Conservation (phyloP, 179 eudicot species). For the Patellifolia procumbens region DNA sequence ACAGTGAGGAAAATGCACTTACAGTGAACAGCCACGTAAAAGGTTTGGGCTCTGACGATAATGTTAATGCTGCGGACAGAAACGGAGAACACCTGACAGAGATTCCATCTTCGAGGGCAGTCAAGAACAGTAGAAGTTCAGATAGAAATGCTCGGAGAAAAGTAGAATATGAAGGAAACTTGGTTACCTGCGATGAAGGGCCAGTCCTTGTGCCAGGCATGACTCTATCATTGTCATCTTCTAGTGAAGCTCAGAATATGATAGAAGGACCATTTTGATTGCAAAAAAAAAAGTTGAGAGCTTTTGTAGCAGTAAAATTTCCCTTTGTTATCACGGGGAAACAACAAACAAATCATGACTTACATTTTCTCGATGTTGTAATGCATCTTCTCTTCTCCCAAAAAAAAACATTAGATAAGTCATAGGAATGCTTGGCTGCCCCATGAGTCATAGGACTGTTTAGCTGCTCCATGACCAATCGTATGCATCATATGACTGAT, state of each 20-base stretch:
- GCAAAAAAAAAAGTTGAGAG: neutral
- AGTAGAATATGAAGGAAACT: constrained; percentile 26
- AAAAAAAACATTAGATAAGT: neutral
- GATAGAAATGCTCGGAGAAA: neutral
- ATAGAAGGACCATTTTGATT: neutral
- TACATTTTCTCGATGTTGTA: neutral
- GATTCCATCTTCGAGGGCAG: neutral
- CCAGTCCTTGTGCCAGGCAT: constrained; percentile 60
- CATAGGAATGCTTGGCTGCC: no score
- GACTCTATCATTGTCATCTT: constrained; percentile 23
- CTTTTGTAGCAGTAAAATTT: neutral
- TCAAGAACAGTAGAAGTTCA: constrained; percentile 1
- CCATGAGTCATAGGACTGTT: neutral
- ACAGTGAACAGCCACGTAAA: neutral
- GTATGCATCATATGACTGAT: neutral
- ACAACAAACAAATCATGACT: neutral
- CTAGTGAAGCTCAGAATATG: constrained; percentile 14
- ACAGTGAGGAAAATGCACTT: neutral
- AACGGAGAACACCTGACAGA: neutral
- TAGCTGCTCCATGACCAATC: neutral
- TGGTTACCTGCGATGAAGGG: constrained; percentile 30
- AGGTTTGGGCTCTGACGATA: neutral
- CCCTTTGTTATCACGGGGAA: neutral
- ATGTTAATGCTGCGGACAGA: neutral
- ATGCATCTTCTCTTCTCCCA: neutral